Evolutionary conservation across 805 yeast species (phyloP).

Genomic region (Pichia pseudocactophila): DNA sequence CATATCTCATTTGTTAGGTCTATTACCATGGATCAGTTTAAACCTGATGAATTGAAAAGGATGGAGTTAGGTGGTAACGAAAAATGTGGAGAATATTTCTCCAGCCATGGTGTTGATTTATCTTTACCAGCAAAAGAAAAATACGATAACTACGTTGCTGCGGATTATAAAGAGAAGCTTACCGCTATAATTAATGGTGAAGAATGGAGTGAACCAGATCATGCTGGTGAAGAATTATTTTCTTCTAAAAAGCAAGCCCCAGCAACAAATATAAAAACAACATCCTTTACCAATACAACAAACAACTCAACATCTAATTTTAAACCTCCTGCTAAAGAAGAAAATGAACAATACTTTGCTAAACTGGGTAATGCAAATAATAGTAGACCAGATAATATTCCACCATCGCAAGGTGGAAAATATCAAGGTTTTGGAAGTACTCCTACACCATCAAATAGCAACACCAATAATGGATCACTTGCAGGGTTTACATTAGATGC

Average conservation of each 20-base stretch:
- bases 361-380: constrained; percentile 67
- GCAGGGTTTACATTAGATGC: constrained; percentile 56
- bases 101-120: constrained; percentile 60
- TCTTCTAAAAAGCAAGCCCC: constrained; percentile 22
- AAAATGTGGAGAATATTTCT: constrained; percentile 60
- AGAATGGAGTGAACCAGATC: constrained; percentile 60
- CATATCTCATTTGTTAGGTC: constrained; percentile 94
- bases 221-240: constrained; percentile 33
- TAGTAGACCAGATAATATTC: constrained; percentile 63
- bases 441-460: constrained; percentile 35
- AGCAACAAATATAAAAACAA: not conserved
- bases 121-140: constrained; percentile 59
- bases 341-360: constrained; percentile 78
- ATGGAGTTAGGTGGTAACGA: constrained; percentile 96
- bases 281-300: not conserved
- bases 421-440: constrained; percentile 87
- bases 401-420: constrained; percentile 92
- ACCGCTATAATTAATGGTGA: constrained; percentile 67
- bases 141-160: constrained; percentile 88
- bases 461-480: constrained; percentile 31
- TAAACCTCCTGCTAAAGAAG: constrained; percentile 30
- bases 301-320: not conserved
- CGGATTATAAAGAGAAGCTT: constrained; percentile 80
- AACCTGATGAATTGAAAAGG: constrained; percentile 77
- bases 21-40: constrained; percentile 97